These are phyloP conservation scores for Holtermanniella nyarrowii DNA, from an alignment of 768 basidiomycete genomes.

Conservation along the genomic window DNA sequence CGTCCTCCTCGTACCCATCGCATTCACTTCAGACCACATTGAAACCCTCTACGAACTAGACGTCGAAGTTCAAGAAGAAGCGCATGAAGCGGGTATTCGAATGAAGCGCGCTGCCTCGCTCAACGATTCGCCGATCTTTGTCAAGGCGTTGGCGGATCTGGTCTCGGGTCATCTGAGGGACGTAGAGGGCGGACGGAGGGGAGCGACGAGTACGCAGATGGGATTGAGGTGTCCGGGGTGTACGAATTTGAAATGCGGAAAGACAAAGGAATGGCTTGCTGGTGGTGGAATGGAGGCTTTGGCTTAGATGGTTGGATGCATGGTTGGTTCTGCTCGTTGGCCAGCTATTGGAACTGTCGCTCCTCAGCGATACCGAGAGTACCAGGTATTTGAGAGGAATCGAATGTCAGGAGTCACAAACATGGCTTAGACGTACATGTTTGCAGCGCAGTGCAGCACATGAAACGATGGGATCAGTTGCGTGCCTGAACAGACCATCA, in stretches of 20 bases:
- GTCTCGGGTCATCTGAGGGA: conserved; percentile 65
- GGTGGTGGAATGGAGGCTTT: conserved; percentile 50
- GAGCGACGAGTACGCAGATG: conserved; percentile 67
- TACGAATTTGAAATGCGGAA: conserved; percentile 72
- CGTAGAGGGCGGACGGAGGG: conserved; percentile 49
- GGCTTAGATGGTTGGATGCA: too few species aligned
- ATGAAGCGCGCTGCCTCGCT: conserved; percentile 78
- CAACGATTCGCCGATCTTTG: conserved; percentile 92
- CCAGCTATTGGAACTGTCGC: too few species aligned
- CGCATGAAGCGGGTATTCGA: conserved; percentile 84
- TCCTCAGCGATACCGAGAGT: too few species aligned
- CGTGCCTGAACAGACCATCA: too few species aligned
- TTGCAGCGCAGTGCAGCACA: too few species aligned
- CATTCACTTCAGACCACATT: conserved; percentile 98
- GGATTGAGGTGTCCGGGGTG: conserved; percentile 87
- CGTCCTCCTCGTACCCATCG: conserved; percentile 75
- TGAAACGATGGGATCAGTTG: too few species aligned
- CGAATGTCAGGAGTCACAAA: too few species aligned
- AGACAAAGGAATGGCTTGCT: conserved; percentile 83
- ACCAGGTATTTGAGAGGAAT: too few species aligned
- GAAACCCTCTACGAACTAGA: conserved; percentile 97
- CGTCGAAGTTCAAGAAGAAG: conserved; percentile 84
- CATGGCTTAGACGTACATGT: too few species aligned
- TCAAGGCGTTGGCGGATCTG: conserved; percentile 88
- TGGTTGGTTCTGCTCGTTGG: too few species aligned